Evolutionary conservation across 164 flowering plant genomes (phyloP).

Genomic region (Stephania cephalantha): DNA sequence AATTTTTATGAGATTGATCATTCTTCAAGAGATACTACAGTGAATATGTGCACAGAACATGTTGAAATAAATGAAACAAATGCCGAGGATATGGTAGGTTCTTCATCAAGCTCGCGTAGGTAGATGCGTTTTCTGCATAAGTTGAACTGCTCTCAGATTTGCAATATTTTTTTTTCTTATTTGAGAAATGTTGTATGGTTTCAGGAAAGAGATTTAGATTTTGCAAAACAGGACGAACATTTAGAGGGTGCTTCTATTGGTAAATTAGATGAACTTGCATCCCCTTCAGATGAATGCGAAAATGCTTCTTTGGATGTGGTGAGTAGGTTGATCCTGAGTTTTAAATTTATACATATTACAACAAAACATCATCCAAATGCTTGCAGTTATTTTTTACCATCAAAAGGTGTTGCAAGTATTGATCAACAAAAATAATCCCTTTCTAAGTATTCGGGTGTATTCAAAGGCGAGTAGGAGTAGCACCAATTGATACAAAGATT

Average conservation of each 20-base stretch:
- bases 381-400: neutral
- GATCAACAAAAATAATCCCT: neutral
- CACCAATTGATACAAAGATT: too few relatives aligned
- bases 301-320: constrained; percentile 9
- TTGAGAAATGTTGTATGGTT: neutral
- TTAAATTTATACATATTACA: neutral
- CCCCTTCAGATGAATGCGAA: constrained; percentile 15
- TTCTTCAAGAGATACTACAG: constrained; percentile 15
- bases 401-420: neutral
- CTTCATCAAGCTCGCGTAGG: neutral
- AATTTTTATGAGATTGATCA: constrained; percentile 14
- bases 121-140: neutral
- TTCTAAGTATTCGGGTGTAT: neutral
- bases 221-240: constrained; percentile 12
- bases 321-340: constrained; percentile 8
- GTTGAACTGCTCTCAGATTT: neutral
- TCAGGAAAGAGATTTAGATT: constrained; percentile 20
- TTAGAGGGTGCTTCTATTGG: constrained; percentile 13
- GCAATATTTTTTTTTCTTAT: constrained; percentile 3
- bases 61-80: constrained; percentile 5
- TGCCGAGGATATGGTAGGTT: constrained; percentile 7
- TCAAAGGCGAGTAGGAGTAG: too few relatives aligned
- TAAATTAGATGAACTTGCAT: constrained; percentile 11
- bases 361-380: neutral
- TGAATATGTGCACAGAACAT: constrained; percentile 19